These are phyloP conservation scores for Agapanthus africanus DNA, from an alignment of 106 monocot species.

Conservation along the genomic window DNA sequence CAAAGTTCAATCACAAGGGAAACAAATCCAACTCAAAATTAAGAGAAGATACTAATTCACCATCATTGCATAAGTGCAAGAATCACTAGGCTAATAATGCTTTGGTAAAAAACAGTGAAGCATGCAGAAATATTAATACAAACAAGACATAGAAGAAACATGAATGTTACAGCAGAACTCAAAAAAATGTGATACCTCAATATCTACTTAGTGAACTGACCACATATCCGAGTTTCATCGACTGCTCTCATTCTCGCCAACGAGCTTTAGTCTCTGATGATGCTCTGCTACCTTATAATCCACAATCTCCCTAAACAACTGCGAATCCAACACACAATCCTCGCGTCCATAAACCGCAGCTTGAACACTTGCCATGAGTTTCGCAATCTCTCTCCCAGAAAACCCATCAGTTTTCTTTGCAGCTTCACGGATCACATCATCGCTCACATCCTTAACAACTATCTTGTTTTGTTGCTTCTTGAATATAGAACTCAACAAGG, in stretches of 20 bases:
- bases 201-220: too few species aligned
- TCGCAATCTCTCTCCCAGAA: slow-evolving; percentile 96
- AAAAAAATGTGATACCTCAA: too few species aligned
- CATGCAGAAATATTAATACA: too few species aligned
- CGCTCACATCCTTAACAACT: slow-evolving; percentile 41
- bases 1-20: too few species aligned
- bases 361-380: slow-evolving; percentile 76
- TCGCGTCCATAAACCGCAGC: slow-evolving; percentile 77
- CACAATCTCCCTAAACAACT: slow-evolving; percentile 65
- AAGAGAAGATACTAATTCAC: too few species aligned
- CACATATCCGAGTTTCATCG: neutral
- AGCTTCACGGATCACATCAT: slow-evolving; percentile 58
- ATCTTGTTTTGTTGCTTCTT: slow-evolving; percentile 46
- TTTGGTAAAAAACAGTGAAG: too few species aligned
- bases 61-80: too few species aligned
- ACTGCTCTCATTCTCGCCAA: slow-evolving; percentile 8
- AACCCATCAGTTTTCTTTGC: slow-evolving; percentile 71
- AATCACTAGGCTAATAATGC: too few species aligned
- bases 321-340: slow-evolving; percentile 60
- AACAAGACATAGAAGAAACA: too few species aligned
- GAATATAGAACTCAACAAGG: slow-evolving; percentile 29
- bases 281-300: slow-evolving; percentile 88
- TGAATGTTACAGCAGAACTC: too few species aligned
- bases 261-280: slow-evolving; percentile 67
- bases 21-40: too few species aligned